Percentiles rank a stretch among this genome's conserved stretches.
Conservation (phyloP, 805 yeast species). For the Phaffomyces thermotolerans region DNA sequence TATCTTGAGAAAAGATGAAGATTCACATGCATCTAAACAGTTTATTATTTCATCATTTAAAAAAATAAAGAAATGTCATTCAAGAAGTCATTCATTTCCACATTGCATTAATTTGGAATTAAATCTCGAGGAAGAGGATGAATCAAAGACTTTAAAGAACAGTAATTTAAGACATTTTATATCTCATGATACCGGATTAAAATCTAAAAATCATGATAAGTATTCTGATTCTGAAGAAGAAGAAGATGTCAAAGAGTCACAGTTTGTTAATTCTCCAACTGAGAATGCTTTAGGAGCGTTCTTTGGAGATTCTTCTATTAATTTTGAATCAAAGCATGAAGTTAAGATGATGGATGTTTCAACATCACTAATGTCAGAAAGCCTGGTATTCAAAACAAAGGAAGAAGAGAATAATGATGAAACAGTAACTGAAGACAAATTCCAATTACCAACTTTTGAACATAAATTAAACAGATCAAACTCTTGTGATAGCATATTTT, state of each 20-base stretch:
- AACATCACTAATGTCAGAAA: not conserved
- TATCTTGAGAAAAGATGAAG: not conserved
- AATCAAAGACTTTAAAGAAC: not conserved
- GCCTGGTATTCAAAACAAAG: no score
- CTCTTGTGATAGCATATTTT: constrained; percentile 24
- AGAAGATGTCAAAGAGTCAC: constrained; percentile 12
- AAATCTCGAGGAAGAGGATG: not conserved
- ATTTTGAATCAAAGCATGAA: not conserved
- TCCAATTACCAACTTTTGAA: constrained; percentile 14
- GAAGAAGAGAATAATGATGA: not conserved
- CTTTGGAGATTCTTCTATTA: not conserved
- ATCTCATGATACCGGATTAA: constrained; percentile 23
- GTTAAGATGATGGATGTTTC: not conserved
- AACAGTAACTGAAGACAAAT: constrained; percentile 6
- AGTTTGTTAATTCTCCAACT: constrained; percentile 11
- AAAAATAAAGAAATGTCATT: not conserved
- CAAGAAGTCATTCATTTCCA: constrained; percentile 8
- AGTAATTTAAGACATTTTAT: constrained; percentile 20
- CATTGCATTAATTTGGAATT: not conserved
- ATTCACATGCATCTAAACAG: not conserved
- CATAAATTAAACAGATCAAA: constrained; percentile 24
- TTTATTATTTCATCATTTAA: not conserved
- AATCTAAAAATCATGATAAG: not conserved
- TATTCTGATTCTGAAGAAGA: constrained; percentile 3
- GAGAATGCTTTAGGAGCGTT: not conserved